Percentiles rank a stretch among this genome's conserved stretches.
These are phyloP conservation scores for Geum urbanum DNA, from an alignment of 306 rosid species.

Conservation along the genomic window DNA sequence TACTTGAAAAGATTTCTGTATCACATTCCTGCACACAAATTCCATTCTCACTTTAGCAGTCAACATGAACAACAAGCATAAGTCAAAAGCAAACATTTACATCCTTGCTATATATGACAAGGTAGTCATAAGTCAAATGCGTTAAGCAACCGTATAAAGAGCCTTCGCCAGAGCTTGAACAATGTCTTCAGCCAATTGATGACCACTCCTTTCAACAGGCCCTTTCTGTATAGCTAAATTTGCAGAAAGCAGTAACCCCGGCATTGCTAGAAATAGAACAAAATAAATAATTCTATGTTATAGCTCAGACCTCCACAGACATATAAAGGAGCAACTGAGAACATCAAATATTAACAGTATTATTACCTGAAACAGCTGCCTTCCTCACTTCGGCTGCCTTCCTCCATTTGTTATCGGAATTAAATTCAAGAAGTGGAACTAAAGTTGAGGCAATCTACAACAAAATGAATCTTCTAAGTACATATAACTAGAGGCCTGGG, in stretches of 20 bases:
- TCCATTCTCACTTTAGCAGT: slow-evolving; percentile 21
- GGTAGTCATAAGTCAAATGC: background rate
- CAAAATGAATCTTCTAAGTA: background rate
- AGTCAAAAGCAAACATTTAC: background rate
- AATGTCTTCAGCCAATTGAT: slow-evolving; percentile 74
- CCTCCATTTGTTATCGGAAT: slow-evolving; percentile 91
- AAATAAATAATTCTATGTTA: background rate
- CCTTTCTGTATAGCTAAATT: slow-evolving; percentile 95
- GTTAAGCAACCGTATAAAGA: slow-evolving; percentile 61
- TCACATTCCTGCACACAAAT: slow-evolving; percentile 81
- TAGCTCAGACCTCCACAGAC: background rate
- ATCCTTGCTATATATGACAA: background rate
- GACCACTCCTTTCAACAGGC: slow-evolving; percentile 80
- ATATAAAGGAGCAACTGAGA: slow-evolving; percentile 11
- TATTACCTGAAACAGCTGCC: slow-evolving; percentile 94
- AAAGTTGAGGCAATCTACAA: slow-evolving; percentile 86
- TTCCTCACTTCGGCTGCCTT: slow-evolving; percentile 96
- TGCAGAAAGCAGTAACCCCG: slow-evolving; percentile 87
- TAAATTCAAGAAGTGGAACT: slow-evolving; percentile 91
- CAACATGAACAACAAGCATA: background rate
- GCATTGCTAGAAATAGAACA: slow-evolving; percentile 65
- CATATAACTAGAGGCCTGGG: background rate
- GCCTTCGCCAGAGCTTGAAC: slow-evolving; percentile 95
- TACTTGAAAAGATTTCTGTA: slow-evolving; percentile 92
- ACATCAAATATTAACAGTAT: background rate